Base-by-base conservation (phyloP, 352 stramenopile species). In the Albugo laibachii region DNA sequence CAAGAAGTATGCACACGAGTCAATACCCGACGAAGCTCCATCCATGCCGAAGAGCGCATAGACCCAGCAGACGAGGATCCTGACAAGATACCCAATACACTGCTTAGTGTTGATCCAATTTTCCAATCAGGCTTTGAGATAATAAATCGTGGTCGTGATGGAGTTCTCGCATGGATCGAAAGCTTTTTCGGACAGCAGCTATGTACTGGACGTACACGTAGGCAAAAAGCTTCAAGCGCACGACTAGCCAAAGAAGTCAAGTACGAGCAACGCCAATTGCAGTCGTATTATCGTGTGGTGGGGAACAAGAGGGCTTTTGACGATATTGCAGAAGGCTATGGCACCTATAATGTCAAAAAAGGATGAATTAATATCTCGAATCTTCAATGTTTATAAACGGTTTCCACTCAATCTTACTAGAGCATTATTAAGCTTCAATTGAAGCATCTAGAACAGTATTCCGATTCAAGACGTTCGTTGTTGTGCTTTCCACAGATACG, bases 231-330 rank as follows among this genome's bases (percentile, higher is more conserved):
- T 36, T 58, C 64, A 43, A 57, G 51, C 20, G 36, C 53, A 1
- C 24, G 58, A 15, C 48, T 31, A 67, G 42, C 44, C 55, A 11
- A 42, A 45, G 11, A 57, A 67, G 44, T 49, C 59, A 34, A 66
- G 24, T 31, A 31, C 8, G 24, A 76, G 21, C 61, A 85, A 44
- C 66, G 70, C 2, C 71, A 66, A 1, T 67, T 88, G 20, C 68
- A 88, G 50, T 71, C 72, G 18, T 83, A 84, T 62, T 85, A 85
- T 50, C 62, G 61, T 27, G 66, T 73, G 19, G 63, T 85, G 13
- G 61, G 65, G 13, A 85, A 85, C 52, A 45, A 63, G 13, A 63
- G 65, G 24, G 24, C 24, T 3, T 31, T 31, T 8, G 24, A 31
- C 24, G 24, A 31, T 31, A 8, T 31, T 8, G 24, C 24, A 31